Conservation (phyloP, 2,329 filamentous ascomycete species). For the Talaromyces rugulosus region DNA sequence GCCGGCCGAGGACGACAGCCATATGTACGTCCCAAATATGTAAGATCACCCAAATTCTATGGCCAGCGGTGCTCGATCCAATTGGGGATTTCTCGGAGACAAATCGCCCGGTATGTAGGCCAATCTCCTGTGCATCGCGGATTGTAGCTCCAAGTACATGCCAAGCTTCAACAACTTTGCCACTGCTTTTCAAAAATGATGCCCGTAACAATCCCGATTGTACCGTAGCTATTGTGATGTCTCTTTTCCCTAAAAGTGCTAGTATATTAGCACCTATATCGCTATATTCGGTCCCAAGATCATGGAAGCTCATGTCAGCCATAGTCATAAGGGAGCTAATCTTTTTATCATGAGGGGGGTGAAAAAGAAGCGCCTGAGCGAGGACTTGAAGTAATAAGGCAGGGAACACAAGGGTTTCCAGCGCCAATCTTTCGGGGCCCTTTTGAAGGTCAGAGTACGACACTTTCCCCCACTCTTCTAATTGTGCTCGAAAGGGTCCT, state of each 20-base stretch:
- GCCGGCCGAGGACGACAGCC: conserved; percentile 19
- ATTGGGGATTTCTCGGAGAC: neutral
- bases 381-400: conserved; percentile 17
- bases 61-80: neutral
- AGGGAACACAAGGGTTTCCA: conserved; percentile 13
- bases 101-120: conserved; percentile 15
- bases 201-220: conserved; percentile 17
- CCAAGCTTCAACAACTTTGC: conserved; percentile 19
- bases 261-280: conserved; percentile 12
- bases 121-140: conserved; percentile 19
- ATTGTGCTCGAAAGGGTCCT: conserved; percentile 5
- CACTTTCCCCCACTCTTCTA: conserved; percentile 13
- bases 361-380: conserved; percentile 16
- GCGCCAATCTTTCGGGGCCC: conserved; percentile 3
- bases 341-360: conserved; percentile 10
- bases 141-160: conserved; percentile 16
- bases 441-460: conserved; percentile 13
- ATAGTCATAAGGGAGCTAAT: conserved; percentile 9
- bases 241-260: conserved; percentile 13
- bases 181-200: conserved; percentile 19
- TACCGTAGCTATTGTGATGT: conserved; percentile 12
- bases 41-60: conserved; percentile 16
- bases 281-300: conserved; percentile 14
- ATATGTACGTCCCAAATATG: conserved; percentile 21
- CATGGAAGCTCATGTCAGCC: conserved; percentile 15